Percentiles rank a stretch among this genome's conserved stretches.
phyloP scores from a whole-genome alignment of 2,329 filamentous ascomycete genomes.

The Aspergillus brunneoviolaceus region DNA sequence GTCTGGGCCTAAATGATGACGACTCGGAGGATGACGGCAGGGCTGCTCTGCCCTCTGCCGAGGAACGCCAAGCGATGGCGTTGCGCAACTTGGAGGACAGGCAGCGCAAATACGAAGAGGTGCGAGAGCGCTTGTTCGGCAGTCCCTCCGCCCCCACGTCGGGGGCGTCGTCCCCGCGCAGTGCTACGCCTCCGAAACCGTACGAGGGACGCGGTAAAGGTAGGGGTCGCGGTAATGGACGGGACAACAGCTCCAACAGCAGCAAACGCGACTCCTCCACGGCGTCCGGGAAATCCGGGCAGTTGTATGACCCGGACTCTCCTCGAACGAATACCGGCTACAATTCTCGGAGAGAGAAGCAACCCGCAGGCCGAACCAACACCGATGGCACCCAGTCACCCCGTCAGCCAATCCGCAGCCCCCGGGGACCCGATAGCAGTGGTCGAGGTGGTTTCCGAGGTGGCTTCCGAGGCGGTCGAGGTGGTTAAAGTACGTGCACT shows the following conservation, averaged over 20 bases:
- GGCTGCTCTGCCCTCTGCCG: slow-evolving; percentile 64
- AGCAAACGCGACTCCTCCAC: slow-evolving; percentile 45
- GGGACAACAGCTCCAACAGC: slow-evolving; percentile 34
- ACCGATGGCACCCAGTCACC: slow-evolving; percentile 31
- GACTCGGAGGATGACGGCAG: slow-evolving; percentile 66
- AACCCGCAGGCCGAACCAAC: slow-evolving; percentile 39
- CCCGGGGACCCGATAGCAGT: slow-evolving; percentile 74
- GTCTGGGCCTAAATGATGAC: slow-evolving; percentile 51
- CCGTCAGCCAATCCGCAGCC: slow-evolving; percentile 68
- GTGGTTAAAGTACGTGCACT: slow-evolving; percentile 24
- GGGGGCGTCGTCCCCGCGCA: slow-evolving; percentile 62
- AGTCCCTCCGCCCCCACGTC: slow-evolving; percentile 48
- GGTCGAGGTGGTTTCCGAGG: slow-evolving; percentile 79
- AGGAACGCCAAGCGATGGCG: slow-evolving; percentile 75
- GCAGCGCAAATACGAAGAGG: slow-evolving; percentile 85
- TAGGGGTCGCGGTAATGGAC: slow-evolving; percentile 52
- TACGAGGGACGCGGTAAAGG: slow-evolving; percentile 44
- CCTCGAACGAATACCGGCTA: slow-evolving; percentile 60
- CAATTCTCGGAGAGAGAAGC: slow-evolving; percentile 45
- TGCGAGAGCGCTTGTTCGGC: slow-evolving; percentile 82
- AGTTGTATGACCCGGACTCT: slow-evolving; percentile 77
- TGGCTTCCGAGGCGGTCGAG: slow-evolving; percentile 60
- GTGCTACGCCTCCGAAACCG: slow-evolving; percentile 57
- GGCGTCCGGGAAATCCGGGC: slow-evolving; percentile 45
- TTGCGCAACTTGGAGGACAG: slow-evolving; percentile 83